Percentiles rank a stretch among this genome's conserved stretches.
These are phyloP conservation scores for Aspergillus wentii DNA, from an alignment of 495 filamentous ascomycete genomes.

Conservation along the genomic window DNA sequence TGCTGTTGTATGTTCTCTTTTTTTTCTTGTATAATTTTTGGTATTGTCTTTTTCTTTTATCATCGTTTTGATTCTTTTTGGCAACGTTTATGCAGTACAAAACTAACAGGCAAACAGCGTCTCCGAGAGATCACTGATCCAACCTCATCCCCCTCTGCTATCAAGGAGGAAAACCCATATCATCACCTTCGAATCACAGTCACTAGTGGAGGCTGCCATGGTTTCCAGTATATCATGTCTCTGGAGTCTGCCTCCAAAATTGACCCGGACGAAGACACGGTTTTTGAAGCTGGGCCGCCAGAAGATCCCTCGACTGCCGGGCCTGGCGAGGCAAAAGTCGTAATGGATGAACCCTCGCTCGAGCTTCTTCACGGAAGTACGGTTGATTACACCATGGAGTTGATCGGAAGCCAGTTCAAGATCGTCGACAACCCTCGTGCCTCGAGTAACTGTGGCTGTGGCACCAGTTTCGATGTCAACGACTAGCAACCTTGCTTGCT, in stretches of 20 bases:
- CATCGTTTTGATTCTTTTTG: not conserved
- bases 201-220: constrained; percentile 90
- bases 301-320: constrained; percentile 23
- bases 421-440: constrained; percentile 88
- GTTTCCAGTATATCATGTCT: constrained; percentile 95
- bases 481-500: too few species aligned
- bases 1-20: constrained; percentile 42
- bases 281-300: constrained; percentile 39
- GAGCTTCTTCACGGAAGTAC: constrained; percentile 89
- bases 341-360: constrained; percentile 83
- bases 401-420: constrained; percentile 98
- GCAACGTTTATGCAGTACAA: not conserved
- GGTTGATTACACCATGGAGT: constrained; percentile 91
- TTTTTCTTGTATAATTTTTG: constrained; percentile 28
- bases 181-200: constrained; percentile 86
- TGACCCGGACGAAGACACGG: constrained; percentile 71
- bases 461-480: constrained; percentile 95
- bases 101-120: constrained; percentile 43
- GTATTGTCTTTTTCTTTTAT: constrained; percentile 3
- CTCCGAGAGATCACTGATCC: constrained; percentile 56
- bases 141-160: constrained; percentile 33
- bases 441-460: constrained; percentile 93
- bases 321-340: constrained; percentile 66
- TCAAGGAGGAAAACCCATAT: constrained; percentile 71
- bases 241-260: constrained; percentile 57